Evolutionary conservation across 78 protist species (phyloP).

Genomic region (Bigelowiella natans): DNA sequence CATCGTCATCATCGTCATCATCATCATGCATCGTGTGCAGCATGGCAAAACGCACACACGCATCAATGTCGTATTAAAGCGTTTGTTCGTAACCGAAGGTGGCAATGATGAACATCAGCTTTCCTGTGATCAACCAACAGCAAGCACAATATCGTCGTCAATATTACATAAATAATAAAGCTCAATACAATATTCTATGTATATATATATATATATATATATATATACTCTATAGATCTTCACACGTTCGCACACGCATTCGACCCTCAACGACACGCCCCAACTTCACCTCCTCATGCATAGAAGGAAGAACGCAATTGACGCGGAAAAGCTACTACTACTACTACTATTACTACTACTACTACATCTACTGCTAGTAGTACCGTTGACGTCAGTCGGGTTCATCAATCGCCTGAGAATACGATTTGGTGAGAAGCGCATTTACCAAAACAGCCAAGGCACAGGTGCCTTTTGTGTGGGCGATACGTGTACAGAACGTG

Average conservation of each 20-base stretch:
- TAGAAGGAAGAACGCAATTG: not conserved
- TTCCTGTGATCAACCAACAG: not conserved
- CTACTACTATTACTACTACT: too few species aligned
- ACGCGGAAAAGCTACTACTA: too few species aligned
- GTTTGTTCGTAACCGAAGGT: too few species aligned
- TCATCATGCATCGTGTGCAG: too few species aligned
- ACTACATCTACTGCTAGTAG: not conserved
- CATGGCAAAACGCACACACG: too few species aligned
- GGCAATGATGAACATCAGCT: not conserved
- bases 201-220: not conserved
- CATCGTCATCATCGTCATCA: too few species aligned
- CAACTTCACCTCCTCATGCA: not conserved
- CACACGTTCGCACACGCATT: not conserved
- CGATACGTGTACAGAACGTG: too few species aligned
- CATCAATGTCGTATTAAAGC: too few species aligned
- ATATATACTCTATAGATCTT: not conserved
- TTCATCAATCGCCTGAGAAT: not conserved
- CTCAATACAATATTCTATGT: not conserved
- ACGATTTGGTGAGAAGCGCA: too few species aligned
- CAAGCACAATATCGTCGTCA: too few species aligned
- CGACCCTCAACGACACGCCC: not conserved
- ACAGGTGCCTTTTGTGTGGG: too few species aligned
- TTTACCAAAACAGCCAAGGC: too few species aligned
- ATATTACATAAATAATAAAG: not conserved
- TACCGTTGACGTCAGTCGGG: not conserved